Conservation (phyloP, 805 yeast species). For the Yarrowia hollandica region DNA sequence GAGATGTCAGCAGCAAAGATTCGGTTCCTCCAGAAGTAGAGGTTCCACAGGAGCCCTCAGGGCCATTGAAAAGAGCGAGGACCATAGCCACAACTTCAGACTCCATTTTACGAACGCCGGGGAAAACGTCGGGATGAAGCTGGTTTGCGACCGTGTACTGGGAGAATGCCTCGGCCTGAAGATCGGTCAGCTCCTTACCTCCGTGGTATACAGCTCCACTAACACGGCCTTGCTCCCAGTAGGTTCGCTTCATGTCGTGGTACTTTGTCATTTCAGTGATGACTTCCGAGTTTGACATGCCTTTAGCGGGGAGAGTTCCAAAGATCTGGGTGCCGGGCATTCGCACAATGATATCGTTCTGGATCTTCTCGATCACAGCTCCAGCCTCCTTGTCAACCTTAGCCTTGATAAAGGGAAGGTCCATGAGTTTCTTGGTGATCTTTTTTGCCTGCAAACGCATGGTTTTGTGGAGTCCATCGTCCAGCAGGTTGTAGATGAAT, state of each 20-base stretch:
- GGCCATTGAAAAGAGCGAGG: slow-evolving; percentile 76
- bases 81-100: slow-evolving; percentile 93
- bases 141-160: slow-evolving; percentile 87
- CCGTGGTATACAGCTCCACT: slow-evolving; percentile 98
- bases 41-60: slow-evolving; percentile 71
- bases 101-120: slow-evolving; percentile 95
- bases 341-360: slow-evolving; percentile 57
- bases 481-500: not conserved
- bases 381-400: slow-evolving; percentile 63
- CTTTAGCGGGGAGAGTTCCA: slow-evolving; percentile 56
- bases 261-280: slow-evolving; percentile 51
- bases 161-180: slow-evolving; percentile 77
- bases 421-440: not conserved
- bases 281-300: slow-evolving; percentile 53
- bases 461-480: slow-evolving; percentile 10
- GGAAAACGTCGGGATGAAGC: slow-evolving; percentile 94
- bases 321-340: slow-evolving; percentile 43
- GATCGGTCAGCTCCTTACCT: slow-evolving; percentile 68
- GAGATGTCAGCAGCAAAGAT: slow-evolving; percentile 78
- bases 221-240: slow-evolving; percentile 82
- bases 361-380: slow-evolving; percentile 51
- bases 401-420: slow-evolving; percentile 53
- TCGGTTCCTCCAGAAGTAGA: slow-evolving; percentile 96
- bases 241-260: slow-evolving; percentile 56
- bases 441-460: not conserved